These are phyloP conservation scores for Sporothrix brasiliensis DNA, from an alignment of 2,329 filamentous ascomycete species.

Conservation along the genomic window DNA sequence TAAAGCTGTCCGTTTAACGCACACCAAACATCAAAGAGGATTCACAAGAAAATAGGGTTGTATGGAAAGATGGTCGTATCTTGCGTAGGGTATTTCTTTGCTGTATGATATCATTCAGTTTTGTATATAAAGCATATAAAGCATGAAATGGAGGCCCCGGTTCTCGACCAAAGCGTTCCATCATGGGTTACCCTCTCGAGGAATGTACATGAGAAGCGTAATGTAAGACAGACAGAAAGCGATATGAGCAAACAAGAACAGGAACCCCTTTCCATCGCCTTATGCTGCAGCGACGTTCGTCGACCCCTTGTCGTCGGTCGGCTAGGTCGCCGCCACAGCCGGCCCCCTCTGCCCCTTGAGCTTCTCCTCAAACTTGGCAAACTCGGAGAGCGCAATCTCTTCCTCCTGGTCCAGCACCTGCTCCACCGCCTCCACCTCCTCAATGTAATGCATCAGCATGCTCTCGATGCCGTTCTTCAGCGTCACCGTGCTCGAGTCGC, in stretches of 20 bases:
- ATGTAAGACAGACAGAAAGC: background rate
- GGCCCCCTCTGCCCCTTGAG: slow-evolving; percentile 58
- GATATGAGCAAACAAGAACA: background rate
- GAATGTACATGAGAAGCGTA: background rate
- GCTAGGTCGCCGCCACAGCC: slow-evolving; percentile 44
- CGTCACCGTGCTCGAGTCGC: slow-evolving; percentile 95
- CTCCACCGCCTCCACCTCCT: slow-evolving; percentile 90
- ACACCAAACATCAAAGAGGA: no score
- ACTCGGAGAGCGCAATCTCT: slow-evolving; percentile 81
- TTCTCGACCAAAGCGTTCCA: no score
- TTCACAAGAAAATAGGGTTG: no score
- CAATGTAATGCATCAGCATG: slow-evolving; percentile 98
- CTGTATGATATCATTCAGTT: slow-evolving; percentile 18
- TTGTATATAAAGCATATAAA: background rate
- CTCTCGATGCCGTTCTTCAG: slow-evolving; percentile 97
- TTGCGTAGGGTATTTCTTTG: slow-evolving; percentile 7
- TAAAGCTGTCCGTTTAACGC: background rate
- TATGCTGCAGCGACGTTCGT: slow-evolving; percentile 37
- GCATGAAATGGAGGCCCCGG: background rate
- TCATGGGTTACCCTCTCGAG: no score
- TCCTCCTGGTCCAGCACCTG: slow-evolving; percentile 93
- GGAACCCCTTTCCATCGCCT: background rate
- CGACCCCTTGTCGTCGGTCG: slow-evolving; percentile 44
- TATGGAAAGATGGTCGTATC: background rate
- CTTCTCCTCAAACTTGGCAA: slow-evolving; percentile 93